Evolutionary conservation across 331 rosid species (phyloP), one percentile per base, ranked within the genome.

Genomic region (Pyracantha coccinea): DNA sequence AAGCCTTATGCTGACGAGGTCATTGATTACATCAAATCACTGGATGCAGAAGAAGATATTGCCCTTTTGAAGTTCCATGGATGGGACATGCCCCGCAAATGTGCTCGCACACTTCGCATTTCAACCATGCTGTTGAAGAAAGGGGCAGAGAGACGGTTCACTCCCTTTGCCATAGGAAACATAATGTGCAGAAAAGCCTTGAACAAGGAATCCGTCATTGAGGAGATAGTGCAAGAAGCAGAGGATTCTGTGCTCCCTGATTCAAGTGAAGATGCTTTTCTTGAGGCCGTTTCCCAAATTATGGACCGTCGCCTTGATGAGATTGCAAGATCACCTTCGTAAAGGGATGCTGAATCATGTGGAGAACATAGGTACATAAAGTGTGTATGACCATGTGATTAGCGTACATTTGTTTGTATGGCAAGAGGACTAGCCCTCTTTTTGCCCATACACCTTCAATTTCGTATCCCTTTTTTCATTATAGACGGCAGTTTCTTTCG

Each of bases 101-200:
- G 94, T 21, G 90, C 97, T 15, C 96, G 95, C 10, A 85, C 89
- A 6, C 88, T 93, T 12, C 87, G 80, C 77, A 88, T 91, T 81
- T 89, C 98, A 44, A 93, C 96, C 80, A 89, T 93, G 98, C 96
- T 93, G 69, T 83, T 93, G 88, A 89, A 93, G 84, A 91, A 91
- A 77, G 97, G 97, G 8, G 98, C 85, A 55, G 88, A 77, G 82
- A 91, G 84, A 83, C 94, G 89, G 57, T 76, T 93, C 83, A 89
- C 87, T 5, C 90, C 97, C 41, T 93, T 80, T 76, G 86, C 82
- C 81, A 93, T 93, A 33, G 98, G 96, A 78, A 87, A 80, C 79
- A 81, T 88, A 28, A 88, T 91, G 94, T 89, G 96, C 79, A 81
- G 97, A 65, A 81, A 89, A 75, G 85, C 86, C 76, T 80, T 93